These are phyloP conservation scores for Picochlorum sp. DNA, from an alignment of 139 green algal genomes.

Conservation along the genomic window DNA sequence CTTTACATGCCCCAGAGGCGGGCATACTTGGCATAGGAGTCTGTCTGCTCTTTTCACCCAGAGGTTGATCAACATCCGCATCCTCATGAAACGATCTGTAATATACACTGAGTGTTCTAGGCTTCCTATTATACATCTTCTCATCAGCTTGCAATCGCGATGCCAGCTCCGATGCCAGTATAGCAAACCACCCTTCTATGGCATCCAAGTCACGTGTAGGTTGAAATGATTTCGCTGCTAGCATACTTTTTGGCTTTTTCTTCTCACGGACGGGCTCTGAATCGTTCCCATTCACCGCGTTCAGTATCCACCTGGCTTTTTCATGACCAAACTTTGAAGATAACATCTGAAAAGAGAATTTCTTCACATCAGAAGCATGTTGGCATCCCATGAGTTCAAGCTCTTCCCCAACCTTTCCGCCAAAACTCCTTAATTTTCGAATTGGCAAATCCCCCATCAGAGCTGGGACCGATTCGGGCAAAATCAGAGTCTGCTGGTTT, in stretches of 20 bases:
- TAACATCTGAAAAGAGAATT: constrained; percentile 24
- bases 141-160: constrained; percentile 42
- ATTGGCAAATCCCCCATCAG: constrained; percentile 69
- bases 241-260: constrained; percentile 47
- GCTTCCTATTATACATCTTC: constrained; percentile 23
- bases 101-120: constrained; percentile 37
- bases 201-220: constrained; percentile 27
- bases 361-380: constrained; percentile 41
- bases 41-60: constrained; percentile 30
- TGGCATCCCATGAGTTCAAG: constrained; percentile 22
- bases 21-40: constrained; percentile 31
- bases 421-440: constrained; percentile 74
- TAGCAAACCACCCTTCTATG: constrained; percentile 42
- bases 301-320: constrained; percentile 15
- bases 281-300: constrained; percentile 19
- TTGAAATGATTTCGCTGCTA: constrained; percentile 70
- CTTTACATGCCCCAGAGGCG: background rate
- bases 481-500: constrained; percentile 74
- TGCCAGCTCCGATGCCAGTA: constrained; percentile 67
- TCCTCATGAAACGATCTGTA: constrained; percentile 13
- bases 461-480: constrained; percentile 32
- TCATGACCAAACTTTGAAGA: constrained; percentile 22
- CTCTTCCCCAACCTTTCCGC: constrained; percentile 72
- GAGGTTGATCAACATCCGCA: background rate
- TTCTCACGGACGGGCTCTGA: constrained; percentile 19